These are phyloP conservation scores for Rosa lucieae DNA, from an alignment of 306 rosid genomes.

Conservation along the genomic window DNA sequence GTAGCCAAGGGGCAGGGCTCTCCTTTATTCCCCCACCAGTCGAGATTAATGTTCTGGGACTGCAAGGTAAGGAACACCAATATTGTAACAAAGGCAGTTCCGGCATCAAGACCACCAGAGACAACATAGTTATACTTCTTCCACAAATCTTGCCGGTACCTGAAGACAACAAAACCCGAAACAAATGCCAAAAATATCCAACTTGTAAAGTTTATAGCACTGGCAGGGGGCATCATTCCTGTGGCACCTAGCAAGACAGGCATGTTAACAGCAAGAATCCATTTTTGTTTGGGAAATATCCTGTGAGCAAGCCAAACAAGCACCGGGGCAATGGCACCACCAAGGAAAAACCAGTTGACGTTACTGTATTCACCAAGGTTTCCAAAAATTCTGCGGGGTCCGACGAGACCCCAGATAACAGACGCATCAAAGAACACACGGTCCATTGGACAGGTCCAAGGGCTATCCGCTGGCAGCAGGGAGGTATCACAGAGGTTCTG, in stretches of 20 bases:
- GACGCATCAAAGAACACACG: constrained; percentile 75
- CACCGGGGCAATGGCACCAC: constrained; percentile 67
- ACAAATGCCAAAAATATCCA: constrained; percentile 58
- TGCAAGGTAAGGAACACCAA: constrained; percentile 52
- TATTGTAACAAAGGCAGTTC: constrained; percentile 76
- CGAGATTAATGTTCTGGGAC: constrained; percentile 25
- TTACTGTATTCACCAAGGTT: constrained; percentile 65
- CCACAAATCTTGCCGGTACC: constrained; percentile 58
- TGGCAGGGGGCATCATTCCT: too few species aligned
- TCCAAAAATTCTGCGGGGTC: constrained; percentile 84
- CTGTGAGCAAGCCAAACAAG: constrained; percentile 70
- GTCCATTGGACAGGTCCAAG: constrained; percentile 83
- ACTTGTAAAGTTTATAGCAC: constrained; percentile 69
- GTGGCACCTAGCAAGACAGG: constrained; percentile 72
- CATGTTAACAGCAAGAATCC: constrained; percentile 64
- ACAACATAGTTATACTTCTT: constrained; percentile 61
- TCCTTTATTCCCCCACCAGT: constrained; percentile 68
- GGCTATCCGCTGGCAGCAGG: constrained; percentile 50
- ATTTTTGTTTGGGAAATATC: constrained; percentile 51
- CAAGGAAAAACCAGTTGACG: constrained; percentile 70
- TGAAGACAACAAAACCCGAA: constrained; percentile 49
- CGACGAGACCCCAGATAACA: constrained; percentile 87
- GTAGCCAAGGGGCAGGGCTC: constrained; percentile 76
- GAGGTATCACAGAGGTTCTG: constrained; percentile 69
- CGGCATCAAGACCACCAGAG: constrained; percentile 86